Percentiles rank a stretch among this genome's conserved stretches.
Evolutionary conservation across 176 grass and related monocot genomes (phyloP).

Genomic region (Olyra latifolia): DNA sequence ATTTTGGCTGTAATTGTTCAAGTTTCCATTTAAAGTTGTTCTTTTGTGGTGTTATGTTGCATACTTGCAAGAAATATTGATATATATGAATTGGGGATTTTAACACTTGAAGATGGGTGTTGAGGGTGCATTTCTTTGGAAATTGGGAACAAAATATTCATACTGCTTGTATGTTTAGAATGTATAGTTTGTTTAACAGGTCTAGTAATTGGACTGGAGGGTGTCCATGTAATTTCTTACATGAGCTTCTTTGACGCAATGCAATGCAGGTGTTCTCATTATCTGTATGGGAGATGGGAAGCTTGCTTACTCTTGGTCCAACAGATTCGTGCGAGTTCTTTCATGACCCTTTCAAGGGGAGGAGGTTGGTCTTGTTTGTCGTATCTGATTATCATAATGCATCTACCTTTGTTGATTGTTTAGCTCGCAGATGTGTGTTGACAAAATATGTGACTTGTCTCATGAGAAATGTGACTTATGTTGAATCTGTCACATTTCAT

Average conservation of each 20-base stretch:
- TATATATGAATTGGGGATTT: neutral
- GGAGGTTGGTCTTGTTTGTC: slow-evolving; percentile 45
- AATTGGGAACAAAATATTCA: neutral
- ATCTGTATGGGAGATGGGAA: slow-evolving; percentile 81
- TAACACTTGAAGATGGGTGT: neutral
- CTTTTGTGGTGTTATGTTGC: neutral
- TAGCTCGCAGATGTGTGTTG: neutral
- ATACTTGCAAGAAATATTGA: neutral
- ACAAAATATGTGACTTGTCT: neutral
- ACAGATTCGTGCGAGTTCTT: slow-evolving; percentile 95
- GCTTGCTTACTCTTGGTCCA: slow-evolving; percentile 65
- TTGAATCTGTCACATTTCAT: neutral
- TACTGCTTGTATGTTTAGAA: neutral
- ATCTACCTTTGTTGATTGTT: neutral
- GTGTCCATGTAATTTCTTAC: neutral
- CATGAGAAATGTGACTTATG: neutral
- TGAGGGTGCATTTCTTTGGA: neutral
- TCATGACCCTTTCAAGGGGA: slow-evolving; percentile 89
- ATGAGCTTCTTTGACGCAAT: slow-evolving; percentile 28
- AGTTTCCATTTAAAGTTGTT: neutral
- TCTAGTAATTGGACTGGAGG: neutral
- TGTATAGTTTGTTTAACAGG: neutral
- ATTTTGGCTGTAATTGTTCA: neutral
- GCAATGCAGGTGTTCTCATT: slow-evolving; percentile 71
- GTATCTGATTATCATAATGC: neutral